These are phyloP conservation scores for Bryoglossum gracile DNA, from an alignment of 495 filamentous ascomycete genomes.

Conservation along the genomic window DNA sequence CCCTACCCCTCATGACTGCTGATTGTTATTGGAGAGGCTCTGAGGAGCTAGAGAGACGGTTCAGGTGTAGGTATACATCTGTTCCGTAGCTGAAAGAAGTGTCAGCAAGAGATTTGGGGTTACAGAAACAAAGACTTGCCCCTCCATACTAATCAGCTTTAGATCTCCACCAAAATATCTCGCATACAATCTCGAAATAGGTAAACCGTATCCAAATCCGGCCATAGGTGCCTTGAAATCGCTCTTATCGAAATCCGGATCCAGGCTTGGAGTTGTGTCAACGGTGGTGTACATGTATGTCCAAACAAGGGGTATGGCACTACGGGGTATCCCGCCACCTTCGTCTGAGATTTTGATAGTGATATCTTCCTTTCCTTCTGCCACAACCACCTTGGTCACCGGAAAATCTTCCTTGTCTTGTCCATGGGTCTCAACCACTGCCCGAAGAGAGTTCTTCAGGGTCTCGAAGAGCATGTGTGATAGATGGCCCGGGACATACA, in stretches of 20 bases:
- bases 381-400: conserved; percentile 92
- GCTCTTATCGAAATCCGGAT: conserved; percentile 97
- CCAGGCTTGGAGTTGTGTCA: conserved; percentile 86
- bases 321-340: conserved; percentile 88
- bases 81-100: conserved; percentile 74
- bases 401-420: conserved; percentile 93
- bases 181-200: conserved; percentile 88
- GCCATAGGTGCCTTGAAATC: conserved; percentile 99
- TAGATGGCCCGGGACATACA: conserved; percentile 97
- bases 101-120: background rate
- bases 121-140: conserved; percentile 57
- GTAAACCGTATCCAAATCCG: conserved; percentile 92
- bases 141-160: conserved; percentile 98
- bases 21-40: conserved; percentile 97
- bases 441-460: conserved; percentile 93
- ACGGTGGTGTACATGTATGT: conserved; percentile 99
- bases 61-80: conserved; percentile 96
- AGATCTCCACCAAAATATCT: conserved; percentile 96
- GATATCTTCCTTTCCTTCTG: conserved; percentile 96
- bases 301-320: conserved; percentile 91
- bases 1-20: conserved; percentile 76
- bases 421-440: conserved; percentile 93
- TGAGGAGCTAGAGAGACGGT: conserved; percentile 87
- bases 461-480: conserved; percentile 99
- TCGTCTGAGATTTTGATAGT: conserved; percentile 97